Percentiles rank a stretch among this genome's conserved stretches.
phyloP scores from a whole-genome alignment of 208 protist genomes.

The Phytomonas sp. region DNA sequence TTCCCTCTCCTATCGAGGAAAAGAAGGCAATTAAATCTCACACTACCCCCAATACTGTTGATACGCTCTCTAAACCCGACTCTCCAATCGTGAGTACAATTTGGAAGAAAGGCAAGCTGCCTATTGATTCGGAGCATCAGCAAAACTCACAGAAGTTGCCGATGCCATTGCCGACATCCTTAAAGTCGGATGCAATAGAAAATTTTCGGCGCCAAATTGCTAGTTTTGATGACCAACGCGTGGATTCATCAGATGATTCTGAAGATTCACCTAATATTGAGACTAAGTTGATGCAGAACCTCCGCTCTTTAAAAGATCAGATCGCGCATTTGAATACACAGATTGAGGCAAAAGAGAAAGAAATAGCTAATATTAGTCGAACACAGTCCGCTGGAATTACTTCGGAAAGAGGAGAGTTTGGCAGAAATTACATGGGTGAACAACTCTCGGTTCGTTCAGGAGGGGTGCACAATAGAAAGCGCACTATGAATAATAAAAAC shows the following conservation, averaged over 20 bases:
- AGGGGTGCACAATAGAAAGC: background rate
- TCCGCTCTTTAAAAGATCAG: constrained; percentile 7
- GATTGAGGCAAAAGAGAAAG: constrained; percentile 2
- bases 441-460: background rate
- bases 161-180: background rate
- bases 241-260: background rate
- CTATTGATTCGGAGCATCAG: background rate
- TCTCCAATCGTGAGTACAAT: background rate
- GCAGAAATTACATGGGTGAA: background rate
- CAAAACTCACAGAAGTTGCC: background rate
- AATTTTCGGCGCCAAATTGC: background rate
- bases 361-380: background rate
- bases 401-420: background rate
- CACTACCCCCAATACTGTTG: background rate
- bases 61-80: background rate
- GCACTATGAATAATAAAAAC: constrained; percentile 9
- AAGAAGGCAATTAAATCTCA: background rate
- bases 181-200: background rate
- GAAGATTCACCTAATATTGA: background rate
- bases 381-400: background rate
- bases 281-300: background rate
- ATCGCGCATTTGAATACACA: constrained; percentile 2
- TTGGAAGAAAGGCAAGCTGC: background rate
- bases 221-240: background rate
- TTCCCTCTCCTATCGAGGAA: background rate